Evolutionary conservation across 306 rosid genomes (phyloP).

Genomic region (Prunus mira): DNA sequence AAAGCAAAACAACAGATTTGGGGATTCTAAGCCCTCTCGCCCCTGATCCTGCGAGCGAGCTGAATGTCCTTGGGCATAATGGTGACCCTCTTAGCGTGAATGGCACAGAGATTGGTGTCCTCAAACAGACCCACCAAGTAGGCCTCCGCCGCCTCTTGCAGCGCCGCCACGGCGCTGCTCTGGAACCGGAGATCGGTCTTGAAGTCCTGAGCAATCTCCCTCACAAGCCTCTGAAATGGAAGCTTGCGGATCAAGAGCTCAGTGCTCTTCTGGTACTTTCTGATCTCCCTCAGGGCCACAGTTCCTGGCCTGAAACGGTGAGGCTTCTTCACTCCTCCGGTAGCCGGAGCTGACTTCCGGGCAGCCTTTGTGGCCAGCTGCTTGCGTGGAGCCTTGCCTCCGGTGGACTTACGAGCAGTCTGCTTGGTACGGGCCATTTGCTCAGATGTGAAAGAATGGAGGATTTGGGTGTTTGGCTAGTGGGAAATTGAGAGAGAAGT

Average conservation of each 20-base stretch:
- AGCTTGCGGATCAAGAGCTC: constrained; percentile 33
- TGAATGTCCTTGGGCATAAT: constrained; percentile 43
- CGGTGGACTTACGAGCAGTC: constrained; percentile 33
- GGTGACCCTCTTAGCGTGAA: constrained; percentile 38
- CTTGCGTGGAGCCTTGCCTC: constrained; percentile 38
- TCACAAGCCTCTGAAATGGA: constrained; percentile 33
- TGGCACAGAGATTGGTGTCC: constrained; percentile 36
- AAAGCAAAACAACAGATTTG: background rate
- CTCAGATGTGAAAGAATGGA: background rate
- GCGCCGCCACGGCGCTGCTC: constrained; percentile 28
- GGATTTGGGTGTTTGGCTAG: background rate
- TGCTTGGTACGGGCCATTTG: constrained; percentile 37
- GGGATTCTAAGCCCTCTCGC: constrained; percentile 22
- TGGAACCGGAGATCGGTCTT: constrained; percentile 36
- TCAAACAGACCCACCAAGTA: constrained; percentile 35
- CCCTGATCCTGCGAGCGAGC: constrained; percentile 35
- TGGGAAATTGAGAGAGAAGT: background rate
- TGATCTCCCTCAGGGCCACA: constrained; percentile 33
- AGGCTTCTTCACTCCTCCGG: constrained; percentile 35
- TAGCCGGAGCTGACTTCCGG: constrained; percentile 31
- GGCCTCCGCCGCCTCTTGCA: constrained; percentile 35
- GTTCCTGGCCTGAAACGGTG: constrained; percentile 37
- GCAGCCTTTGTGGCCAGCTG: constrained; percentile 31
- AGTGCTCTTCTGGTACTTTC: constrained; percentile 39
- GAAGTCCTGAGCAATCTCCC: constrained; percentile 34